Conservation (phyloP, 2,329 filamentous ascomycete species). For the Boeremia lycopersici region DNA sequence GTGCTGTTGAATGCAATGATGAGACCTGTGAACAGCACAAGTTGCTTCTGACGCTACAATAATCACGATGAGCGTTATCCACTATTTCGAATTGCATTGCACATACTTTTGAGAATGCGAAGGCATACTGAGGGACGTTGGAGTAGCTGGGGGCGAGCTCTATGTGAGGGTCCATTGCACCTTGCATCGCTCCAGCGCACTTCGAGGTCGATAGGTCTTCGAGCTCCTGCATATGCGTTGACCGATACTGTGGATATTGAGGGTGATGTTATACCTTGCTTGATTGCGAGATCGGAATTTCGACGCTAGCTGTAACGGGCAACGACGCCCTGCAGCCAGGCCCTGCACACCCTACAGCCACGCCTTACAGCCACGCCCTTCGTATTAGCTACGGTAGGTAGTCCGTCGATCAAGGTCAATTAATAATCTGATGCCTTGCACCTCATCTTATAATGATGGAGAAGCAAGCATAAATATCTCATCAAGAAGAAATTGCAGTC, state of each 20-base stretch:
- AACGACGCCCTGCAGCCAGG: neutral
- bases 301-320: neutral
- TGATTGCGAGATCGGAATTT: conserved; percentile 4
- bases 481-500: neutral
- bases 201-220: neutral
- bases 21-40: conserved; percentile 17
- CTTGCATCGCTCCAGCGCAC: neutral
- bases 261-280: neutral
- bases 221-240: neutral
- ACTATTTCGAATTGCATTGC: neutral
- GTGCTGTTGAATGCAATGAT: conserved; percentile 17
- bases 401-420: too few species aligned
- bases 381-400: neutral
- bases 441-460: neutral
- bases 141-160: conserved; percentile 1
- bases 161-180: neutral
- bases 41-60: neutral
- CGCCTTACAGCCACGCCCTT: conserved; percentile 4
- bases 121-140: neutral
- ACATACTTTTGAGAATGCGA: conserved; percentile 4
- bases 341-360: too few species aligned
- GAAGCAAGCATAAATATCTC: neutral
- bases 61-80: neutral
- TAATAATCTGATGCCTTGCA: neutral
- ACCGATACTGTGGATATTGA: too few species aligned